Conservation (phyloP, 73 alveolate genomes). For the Paramecium octaurelia region DNA sequence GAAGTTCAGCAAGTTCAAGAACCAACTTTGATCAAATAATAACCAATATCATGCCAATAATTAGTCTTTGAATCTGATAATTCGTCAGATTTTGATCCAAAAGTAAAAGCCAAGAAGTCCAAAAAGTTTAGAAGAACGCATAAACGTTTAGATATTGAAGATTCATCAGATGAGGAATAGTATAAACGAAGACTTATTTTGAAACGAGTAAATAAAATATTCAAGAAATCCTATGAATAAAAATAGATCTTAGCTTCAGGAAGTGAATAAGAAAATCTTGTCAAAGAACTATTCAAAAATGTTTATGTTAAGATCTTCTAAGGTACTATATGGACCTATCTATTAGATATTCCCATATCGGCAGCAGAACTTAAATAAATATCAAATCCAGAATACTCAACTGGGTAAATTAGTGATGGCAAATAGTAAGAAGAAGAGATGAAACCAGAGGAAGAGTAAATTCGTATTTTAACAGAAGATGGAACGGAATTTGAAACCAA, state of each 20-base stretch:
- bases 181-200: background rate
- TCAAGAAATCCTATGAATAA: constrained; percentile 34
- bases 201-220: constrained; percentile 22
- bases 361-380: background rate
- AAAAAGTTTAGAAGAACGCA: constrained; percentile 17
- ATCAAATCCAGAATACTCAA: background rate
- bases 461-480: constrained; percentile 13
- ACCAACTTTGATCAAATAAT: constrained; percentile 13
- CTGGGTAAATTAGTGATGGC: background rate
- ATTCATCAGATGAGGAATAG: background rate
- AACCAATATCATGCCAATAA: constrained; percentile 9
- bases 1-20: background rate
- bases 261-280: constrained; percentile 32
- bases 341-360: background rate
- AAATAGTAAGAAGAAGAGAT: background rate
- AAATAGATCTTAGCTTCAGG: background rate
- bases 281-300: background rate
- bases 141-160: background rate
- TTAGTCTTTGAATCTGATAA: constrained; percentile 19
- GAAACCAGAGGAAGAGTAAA: background rate
- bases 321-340: background rate
- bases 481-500: constrained; percentile 1
- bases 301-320: background rate
- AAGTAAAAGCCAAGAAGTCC: background rate
- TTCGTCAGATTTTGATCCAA: constrained; percentile 27